Conservation (phyloP, 2,329 filamentous ascomycete species). For the Plenodomus tracheiphilus region DNA sequence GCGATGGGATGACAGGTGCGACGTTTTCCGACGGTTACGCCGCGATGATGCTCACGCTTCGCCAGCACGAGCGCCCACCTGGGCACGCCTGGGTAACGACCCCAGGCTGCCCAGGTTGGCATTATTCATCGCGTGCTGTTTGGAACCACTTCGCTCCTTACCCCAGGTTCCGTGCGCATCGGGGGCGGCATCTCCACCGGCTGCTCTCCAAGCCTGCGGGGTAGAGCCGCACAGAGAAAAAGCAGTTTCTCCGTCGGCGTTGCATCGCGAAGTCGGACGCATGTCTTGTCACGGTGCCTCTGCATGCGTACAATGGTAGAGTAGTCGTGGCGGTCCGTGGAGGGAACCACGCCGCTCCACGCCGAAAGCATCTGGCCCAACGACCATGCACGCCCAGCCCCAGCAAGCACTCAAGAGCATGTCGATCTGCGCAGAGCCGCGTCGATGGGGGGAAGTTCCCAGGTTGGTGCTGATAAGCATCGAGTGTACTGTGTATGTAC, state of each 20-base stretch:
- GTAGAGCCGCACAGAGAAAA: neutral
- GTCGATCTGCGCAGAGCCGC: neutral
- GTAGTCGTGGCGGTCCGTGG: neutral
- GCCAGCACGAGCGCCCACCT: too few relatives aligned
- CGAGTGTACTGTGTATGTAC: too few relatives aligned
- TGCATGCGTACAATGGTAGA: neutral
- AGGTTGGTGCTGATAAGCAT: neutral
- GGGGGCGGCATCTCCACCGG: neutral
- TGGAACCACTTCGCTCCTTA: neutral
- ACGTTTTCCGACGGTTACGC: neutral
- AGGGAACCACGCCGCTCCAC: neutral
- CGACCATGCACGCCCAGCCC: too few relatives aligned
- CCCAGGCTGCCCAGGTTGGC: too few relatives aligned
- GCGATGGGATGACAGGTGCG: neutral
- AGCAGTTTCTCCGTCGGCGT: neutral
- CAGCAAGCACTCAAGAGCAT: neutral
- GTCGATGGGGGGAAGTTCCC: neutral
- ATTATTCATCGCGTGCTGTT: slow-evolving; percentile 2
- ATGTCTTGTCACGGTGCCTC: neutral
- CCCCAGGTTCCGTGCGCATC: neutral
- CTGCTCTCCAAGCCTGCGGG: neutral
- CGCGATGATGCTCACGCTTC: neutral
- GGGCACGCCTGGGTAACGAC: too few relatives aligned
- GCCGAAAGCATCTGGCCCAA: neutral
- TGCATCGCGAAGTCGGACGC: neutral